Base-by-base conservation (phyloP, 495 filamentous ascomycete genomes). In the Lasiosphaeriaceae sp. region DNA sequence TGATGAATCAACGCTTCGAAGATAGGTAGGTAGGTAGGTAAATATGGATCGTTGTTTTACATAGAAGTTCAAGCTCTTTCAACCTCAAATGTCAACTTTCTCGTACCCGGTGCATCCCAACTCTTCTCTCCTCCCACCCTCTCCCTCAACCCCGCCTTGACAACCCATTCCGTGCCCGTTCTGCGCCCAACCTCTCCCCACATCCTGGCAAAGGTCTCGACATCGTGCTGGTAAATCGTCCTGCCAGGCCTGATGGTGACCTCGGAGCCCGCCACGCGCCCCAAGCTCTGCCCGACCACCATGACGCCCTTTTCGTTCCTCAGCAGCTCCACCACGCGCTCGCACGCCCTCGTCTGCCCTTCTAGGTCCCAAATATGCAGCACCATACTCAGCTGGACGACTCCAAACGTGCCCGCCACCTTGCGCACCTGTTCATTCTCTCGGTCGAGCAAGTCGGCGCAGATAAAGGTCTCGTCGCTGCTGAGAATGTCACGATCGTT, bases 311-410 rank as follows among this genome's bases (percentile, higher is more conserved):
- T 64, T 35, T 67, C 55, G 8, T 67, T 50, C 12, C 66, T 60
- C 24, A 80, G 59, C 47, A 72, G 59, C 26, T 51, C 59, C 8
- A 74, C 69, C 44, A 77, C 64, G 35, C 71, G 61, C 26, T 24
- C 60, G 4, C 69, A 72, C 7, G 61, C 75, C 1, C 55, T 48
- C 11, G 77, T 45, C 53, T 78, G 74, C 1, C 66, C 56, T n/a
- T 73, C 67, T 62, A 71, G 72, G 1, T 74, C 70, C 62, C 72
- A 78, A 17, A 77, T 64, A 43, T 80, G 76, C 50, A 79, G 74
- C 23, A 79, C 68, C 44, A 75, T 77, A 2, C 71, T 71, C 4
- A 75, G 72, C 24, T 76, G 75, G 9, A 78, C 66, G 23, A 74
- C 58, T 17, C 63, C 66, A 31, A 80, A 68, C 29, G 61, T 70